These are phyloP conservation scores for Chrysoporthe austroafricana DNA, from an alignment of 2,329 filamentous ascomycete species.

Conservation along the genomic window DNA sequence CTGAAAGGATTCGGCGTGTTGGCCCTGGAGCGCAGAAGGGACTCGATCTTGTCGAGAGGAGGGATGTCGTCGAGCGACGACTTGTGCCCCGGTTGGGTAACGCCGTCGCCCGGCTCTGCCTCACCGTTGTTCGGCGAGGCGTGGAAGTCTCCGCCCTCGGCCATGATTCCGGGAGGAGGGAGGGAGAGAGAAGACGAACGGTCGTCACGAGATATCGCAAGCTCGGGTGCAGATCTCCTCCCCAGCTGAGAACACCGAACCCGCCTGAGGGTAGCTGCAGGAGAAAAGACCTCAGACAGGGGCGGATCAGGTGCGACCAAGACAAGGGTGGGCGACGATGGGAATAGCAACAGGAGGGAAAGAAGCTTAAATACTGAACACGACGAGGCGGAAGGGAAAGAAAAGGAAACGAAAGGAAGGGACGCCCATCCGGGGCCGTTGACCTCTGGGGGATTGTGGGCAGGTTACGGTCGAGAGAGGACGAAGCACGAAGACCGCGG, in stretches of 20 bases:
- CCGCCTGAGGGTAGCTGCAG: neutral
- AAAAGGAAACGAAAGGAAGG: neutral
- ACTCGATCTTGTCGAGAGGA: conserved; percentile 32
- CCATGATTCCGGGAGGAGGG: conserved; percentile 17
- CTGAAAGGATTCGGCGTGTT: conserved; percentile 38
- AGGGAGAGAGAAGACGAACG: neutral
- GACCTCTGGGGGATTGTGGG: neutral
- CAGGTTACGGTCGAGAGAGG: conserved; percentile 2
- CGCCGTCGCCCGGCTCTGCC: conserved; percentile 5
- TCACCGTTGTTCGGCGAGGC: conserved; percentile 8
- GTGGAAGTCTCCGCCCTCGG: conserved; percentile 27
- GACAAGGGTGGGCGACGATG: conserved; percentile 1
- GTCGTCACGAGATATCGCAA: neutral
- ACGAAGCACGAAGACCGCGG: conserved; percentile 11
- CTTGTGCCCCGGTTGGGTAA: conserved; percentile 1
- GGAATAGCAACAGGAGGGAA: neutral
- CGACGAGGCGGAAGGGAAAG: too few relatives aligned
- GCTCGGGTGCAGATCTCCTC: neutral
- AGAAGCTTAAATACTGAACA: conserved; percentile 8
- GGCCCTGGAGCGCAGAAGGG: conserved; percentile 35
- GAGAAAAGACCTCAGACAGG: neutral
- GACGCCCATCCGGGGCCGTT: neutral
- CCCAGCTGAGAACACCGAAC: neutral
- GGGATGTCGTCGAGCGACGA: conserved; percentile 25
- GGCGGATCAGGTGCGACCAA: conserved; percentile 5